phyloP scores from a whole-genome alignment of 179 eudicot genomes.

The Beta lomatogona region DNA sequence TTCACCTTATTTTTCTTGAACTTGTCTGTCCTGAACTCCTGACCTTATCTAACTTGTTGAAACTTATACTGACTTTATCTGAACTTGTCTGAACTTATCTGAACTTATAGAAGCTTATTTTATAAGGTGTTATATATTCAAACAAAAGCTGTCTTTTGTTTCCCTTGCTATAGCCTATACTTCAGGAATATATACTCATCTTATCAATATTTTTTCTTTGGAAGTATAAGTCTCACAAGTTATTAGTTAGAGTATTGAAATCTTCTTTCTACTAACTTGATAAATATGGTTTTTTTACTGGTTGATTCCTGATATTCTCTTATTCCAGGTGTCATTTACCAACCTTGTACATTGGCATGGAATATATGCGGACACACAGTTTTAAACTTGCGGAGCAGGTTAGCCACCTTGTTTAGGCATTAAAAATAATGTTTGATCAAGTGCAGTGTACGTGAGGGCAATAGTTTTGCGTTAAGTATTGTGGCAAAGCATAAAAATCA shows the following conservation, averaged over 20 bases:
- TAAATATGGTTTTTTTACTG: constrained; percentile 23
- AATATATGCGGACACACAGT: constrained; percentile 94
- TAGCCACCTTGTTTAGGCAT: constrained; percentile 14
- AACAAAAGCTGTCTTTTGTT: neutral
- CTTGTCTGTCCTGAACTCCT: too few species aligned
- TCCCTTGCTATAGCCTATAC: neutral
- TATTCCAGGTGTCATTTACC: constrained; percentile 95
- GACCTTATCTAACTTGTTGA: too few species aligned
- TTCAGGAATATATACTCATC: neutral
- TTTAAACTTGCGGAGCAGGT: constrained; percentile 99
- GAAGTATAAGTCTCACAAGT: neutral
- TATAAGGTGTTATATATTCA: too few species aligned
- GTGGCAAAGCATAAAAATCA: neutral
- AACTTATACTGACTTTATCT: too few species aligned
- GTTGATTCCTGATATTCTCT: constrained; percentile 40
- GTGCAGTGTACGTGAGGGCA: neutral
- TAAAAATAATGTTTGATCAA: neutral
- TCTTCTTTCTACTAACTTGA: constrained; percentile 13
- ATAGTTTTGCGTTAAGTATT: neutral
- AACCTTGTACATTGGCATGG: constrained; percentile 95
- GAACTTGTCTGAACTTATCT: too few species aligned
- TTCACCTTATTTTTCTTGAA: too few species aligned
- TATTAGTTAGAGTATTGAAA: neutral
- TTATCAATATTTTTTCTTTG: constrained; percentile 7
- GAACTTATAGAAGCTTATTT: too few species aligned